Base-by-base conservation (phyloP, 345 rosid genomes). In the Crucihimalaya himalaica region DNA sequence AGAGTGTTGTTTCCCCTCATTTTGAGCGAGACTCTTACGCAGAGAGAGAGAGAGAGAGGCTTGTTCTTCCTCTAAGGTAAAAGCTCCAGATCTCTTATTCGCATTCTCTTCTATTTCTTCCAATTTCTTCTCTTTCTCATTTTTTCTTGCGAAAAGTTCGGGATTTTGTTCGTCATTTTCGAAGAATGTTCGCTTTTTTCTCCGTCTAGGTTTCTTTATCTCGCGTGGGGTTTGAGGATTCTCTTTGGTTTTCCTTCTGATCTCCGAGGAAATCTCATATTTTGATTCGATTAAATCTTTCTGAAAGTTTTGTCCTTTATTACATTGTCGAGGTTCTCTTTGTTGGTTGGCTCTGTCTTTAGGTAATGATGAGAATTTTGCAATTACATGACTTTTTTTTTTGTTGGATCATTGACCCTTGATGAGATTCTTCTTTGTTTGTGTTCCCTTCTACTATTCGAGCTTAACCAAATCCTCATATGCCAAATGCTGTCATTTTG, bases 81-180 rank as follows among this genome's bases (percentile, higher is more conserved):
- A n/a, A n/a, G 20, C 19, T 9, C 53, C 74, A 67, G 73, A 67
- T 74, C 78, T 74, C 78, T 66, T 48, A 4, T 28, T 52, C 79
- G 5, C 37, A 60, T 75, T 67, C 68, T 73, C 70, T 0, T 63
- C 73, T 3, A 5, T 29, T 29, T 59, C 9, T 52, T 59, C 16
- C 63, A 2, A 52, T 54, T 53, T 35, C 60, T 6, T 11, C 46
- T 35, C 71, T 35, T 13, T 31, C n/a, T n/a, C n/a, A n/a, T n/a
- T n/a, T n/a, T 35, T 35, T 3, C 45, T 4, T 39, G 63, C 74
- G 18, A 39, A 21, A 64, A 21, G 4, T 16, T 71, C 20, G 53
- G 21, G 20, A 31, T 47, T 70, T 70, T 63, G 2, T 27, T 53
- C 60, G 35, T 56, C 0, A 64, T 4, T 47, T 70, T 15, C 55